Percentiles rank a stretch among this genome's conserved stretches.
Conservation (phyloP, 108 stramenopile species). For the Nitzschia sp. region DNA sequence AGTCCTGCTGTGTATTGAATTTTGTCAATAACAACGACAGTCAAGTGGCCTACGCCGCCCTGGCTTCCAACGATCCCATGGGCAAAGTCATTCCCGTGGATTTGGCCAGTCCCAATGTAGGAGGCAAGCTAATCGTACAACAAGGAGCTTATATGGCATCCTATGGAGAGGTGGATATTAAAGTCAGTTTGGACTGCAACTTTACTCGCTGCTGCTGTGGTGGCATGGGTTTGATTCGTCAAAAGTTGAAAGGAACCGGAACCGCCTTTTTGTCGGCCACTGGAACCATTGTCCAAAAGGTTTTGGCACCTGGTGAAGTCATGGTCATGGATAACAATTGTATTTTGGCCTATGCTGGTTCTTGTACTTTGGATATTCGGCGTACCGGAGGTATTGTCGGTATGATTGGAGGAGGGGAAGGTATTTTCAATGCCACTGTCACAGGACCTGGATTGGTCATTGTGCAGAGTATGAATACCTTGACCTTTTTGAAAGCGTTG, state of each 20-base stretch:
- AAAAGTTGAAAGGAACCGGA: constrained; percentile 49
- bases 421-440: constrained; percentile 80
- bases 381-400: constrained; percentile 71
- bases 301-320: constrained; percentile 60
- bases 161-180: constrained; percentile 46
- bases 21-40: constrained; percentile 31
- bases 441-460: constrained; percentile 82
- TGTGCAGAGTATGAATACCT: constrained; percentile 64
- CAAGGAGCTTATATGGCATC: constrained; percentile 53
- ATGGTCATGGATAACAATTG: constrained; percentile 74
- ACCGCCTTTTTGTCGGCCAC: constrained; percentile 74
- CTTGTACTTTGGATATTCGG: constrained; percentile 63
- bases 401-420: constrained; percentile 85
- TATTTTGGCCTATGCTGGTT: constrained; percentile 65
- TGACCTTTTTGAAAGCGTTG: constrained; percentile 28
- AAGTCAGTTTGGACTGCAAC: constrained; percentile 46
- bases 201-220: constrained; percentile 54
- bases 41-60: constrained; percentile 35
- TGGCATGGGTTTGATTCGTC: constrained; percentile 46
- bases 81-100: constrained; percentile 61
- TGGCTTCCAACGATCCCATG: constrained; percentile 51
- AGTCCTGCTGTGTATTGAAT: constrained; percentile 47
- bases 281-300: constrained; percentile 71
- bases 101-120: constrained; percentile 27
- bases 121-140: constrained; percentile 41